Evolutionary conservation across 495 filamentous ascomycete species (phyloP).

Genomic region (Aspergillus ellipticus): DNA sequence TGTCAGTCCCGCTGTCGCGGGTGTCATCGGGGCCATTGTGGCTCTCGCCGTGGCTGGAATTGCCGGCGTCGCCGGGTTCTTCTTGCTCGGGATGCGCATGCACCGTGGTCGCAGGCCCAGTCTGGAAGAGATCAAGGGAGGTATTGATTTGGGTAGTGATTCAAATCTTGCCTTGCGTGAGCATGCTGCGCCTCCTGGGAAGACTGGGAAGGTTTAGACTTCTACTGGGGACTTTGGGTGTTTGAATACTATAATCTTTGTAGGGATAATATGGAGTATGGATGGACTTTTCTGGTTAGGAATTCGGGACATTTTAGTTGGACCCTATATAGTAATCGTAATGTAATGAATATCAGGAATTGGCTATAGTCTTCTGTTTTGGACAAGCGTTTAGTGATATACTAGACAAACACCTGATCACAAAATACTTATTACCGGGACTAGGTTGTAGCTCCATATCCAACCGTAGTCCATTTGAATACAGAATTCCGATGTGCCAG

Average conservation of each 20-base stretch:
- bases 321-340: not conserved
- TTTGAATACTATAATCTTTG: not conserved
- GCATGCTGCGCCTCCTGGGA: not conserved
- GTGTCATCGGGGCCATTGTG: conserved; percentile 50
- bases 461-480: no score
- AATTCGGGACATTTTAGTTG: not conserved
- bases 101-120: conserved; percentile 20
- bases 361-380: not conserved
- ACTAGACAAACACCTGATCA: no score
- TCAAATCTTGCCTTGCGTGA: conserved; percentile 39
- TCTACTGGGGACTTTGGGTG: not conserved
- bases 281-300: not conserved
- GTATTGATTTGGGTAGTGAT: conserved; percentile 46
- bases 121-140: conserved; percentile 48
- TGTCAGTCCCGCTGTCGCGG: conserved; percentile 46
- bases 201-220: not conserved
- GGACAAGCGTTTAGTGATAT: no score
- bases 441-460: no score
- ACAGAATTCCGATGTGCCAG: no score
- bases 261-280: not conserved
- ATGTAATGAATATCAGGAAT: not conserved
- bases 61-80: conserved; percentile 24
- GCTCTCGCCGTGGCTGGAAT: conserved; percentile 34
- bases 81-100: conserved; percentile 41
- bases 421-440: no score